Conservation (phyloP, 2,329 filamentous ascomycete species). For the Venturiaceae sp. region DNA sequence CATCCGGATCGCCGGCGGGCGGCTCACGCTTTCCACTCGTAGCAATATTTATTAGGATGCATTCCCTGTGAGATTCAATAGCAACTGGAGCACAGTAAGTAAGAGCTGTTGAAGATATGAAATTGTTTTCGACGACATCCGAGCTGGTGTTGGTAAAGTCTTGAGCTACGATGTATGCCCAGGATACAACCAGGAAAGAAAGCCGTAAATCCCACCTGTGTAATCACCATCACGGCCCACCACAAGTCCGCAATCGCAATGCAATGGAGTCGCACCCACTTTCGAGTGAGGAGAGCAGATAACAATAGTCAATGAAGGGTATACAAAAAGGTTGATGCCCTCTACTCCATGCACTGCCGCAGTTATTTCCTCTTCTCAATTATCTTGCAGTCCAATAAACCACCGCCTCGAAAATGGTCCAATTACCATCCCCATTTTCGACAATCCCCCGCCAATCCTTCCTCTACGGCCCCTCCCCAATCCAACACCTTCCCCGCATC, state of each 20-base stretch:
- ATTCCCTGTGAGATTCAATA: too few species aligned
- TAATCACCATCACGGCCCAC: neutral
- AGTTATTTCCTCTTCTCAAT: neutral
- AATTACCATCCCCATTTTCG: conserved; percentile 7
- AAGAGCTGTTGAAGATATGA: too few species aligned
- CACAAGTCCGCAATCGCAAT: neutral
- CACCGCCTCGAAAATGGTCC: neutral
- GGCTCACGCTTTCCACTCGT: too few species aligned
- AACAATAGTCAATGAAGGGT: neutral
- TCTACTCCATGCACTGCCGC: neutral
- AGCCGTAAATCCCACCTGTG: too few species aligned
- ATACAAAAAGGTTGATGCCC: neutral
- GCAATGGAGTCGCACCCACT: neutral
- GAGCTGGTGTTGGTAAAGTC: too few species aligned
- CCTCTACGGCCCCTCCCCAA: conserved; percentile 59
- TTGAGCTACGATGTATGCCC: too few species aligned
- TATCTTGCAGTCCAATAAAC: neutral
- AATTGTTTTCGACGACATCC: too few species aligned
- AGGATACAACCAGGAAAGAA: too few species aligned
- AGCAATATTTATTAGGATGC: too few species aligned
- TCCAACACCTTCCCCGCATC: conserved; percentile 57
- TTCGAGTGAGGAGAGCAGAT: neutral
- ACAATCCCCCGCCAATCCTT: conserved; percentile 49
- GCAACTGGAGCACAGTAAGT: too few species aligned
- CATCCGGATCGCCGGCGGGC: too few species aligned